A percentile compares a stretch with the other conserved stretches of the same genome.
These are phyloP conservation scores for Babesia ovata DNA, from an alignment of 169 alveolate genomes.

Conservation along the genomic window DNA sequence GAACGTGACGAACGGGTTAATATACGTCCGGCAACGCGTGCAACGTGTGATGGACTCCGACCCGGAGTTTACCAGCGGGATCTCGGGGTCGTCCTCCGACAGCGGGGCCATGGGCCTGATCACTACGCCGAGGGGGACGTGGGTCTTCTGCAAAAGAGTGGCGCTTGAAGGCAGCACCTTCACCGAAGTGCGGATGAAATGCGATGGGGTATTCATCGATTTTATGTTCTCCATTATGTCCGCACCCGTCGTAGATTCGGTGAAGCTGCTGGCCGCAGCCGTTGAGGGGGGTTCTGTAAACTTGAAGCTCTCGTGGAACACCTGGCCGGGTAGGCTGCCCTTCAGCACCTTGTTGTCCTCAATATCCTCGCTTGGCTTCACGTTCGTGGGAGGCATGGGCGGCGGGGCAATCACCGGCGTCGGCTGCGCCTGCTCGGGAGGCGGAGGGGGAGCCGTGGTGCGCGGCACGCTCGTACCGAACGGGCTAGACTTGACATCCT, in stretches of 20 bases:
- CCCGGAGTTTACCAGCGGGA: constrained; percentile 87
- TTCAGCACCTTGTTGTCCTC: constrained; percentile 13
- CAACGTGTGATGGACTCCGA: constrained; percentile 89
- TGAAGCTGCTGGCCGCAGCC: constrained; percentile 13
- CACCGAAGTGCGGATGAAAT: constrained; percentile 58
- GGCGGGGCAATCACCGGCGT: constrained; percentile 28
- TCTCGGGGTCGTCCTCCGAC: constrained; percentile 84
- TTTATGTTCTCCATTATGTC: constrained; percentile 42
- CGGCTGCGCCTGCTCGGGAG: constrained; percentile 4
- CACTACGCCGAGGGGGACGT: constrained; percentile 80
- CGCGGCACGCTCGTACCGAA: constrained; percentile 16
- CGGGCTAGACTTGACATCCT: constrained; percentile 17
- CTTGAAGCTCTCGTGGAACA: constrained; percentile 60
- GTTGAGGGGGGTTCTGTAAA: constrained; percentile 12
- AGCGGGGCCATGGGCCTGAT: constrained; percentile 82
- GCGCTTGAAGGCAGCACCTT: constrained; percentile 69
- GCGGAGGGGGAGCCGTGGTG: constrained; percentile 6
- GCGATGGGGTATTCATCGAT: constrained; percentile 60
- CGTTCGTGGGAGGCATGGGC: constrained; percentile 8
- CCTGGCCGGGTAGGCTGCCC: constrained; percentile 52
- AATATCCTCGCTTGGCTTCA: neutral
- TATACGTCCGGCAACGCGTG: constrained; percentile 90
- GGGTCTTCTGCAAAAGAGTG: constrained; percentile 79
- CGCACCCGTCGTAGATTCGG: constrained; percentile 26
- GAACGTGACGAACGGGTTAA: constrained; percentile 95